Base-by-base conservation (phyloP, 345 rosid genomes). In the Rhizophora apiculata region DNA sequence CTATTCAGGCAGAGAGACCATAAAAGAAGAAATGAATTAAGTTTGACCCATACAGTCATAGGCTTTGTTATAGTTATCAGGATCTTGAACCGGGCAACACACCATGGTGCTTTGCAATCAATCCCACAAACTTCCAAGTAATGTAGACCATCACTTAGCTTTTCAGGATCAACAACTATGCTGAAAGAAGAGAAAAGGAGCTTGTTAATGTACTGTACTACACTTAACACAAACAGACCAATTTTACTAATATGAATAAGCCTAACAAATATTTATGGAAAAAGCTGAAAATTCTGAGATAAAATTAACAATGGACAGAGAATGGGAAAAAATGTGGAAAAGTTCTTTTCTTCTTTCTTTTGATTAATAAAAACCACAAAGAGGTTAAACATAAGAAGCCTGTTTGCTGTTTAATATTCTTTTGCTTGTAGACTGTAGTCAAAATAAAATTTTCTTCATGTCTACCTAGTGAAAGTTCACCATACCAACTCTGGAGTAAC, bases 101-200 rank as follows among this genome's bases (percentile, higher is more conserved):
- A 91, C 91, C 89, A 83, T 69, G 96, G 94, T 31, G 96, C 89
- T 85, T 85, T 89, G 85, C 94, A 92, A 80, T 92, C 99, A 84
- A 92, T 76, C 52, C 97, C 99, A 79, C 82, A 84, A 51, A 92
- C 88, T 89, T 92, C 96, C 80, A 78, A 90, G 77, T 92, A 95
- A 76, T 89, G 97, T 60, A 90, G 88, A 78, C 96, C 98, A 62
- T 80, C 86, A 73, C 73, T 79, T 52, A 92, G 89, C 81, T 79
- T 90, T 71, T 90, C 81, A 71, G 98, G 98, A 85, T 95, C 96
- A 81, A 92, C 92, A 65, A 92, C 89, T 60, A 92, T 86, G 72
- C 98, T 92, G 97, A 64, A 83, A 68, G 76, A 70, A 66, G 24
- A 66, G 53, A 62, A 73, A 61, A 76, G 32, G 0, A 27, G 71